These are phyloP conservation scores for Lophiostoma macrostomum DNA, from an alignment of 495 filamentous ascomycete genomes.

Conservation along the genomic window DNA sequence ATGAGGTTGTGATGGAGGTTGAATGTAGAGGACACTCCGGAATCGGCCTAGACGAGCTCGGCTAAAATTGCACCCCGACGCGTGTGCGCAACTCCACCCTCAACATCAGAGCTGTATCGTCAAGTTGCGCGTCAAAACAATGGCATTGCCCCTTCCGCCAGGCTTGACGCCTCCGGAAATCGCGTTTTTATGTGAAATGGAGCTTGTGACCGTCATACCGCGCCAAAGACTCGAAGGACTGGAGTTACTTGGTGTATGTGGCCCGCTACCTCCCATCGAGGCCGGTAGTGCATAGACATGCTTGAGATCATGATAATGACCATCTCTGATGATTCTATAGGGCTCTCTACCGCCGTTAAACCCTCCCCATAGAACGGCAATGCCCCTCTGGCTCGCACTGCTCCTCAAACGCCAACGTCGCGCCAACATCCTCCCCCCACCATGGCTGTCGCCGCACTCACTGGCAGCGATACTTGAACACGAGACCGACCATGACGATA, in stretches of 20 bases:
- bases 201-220: conserved; percentile 86
- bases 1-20: neutral
- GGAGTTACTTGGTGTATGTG: conserved; percentile 74
- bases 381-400: conserved; percentile 96
- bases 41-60: neutral
- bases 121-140: conserved; percentile 38
- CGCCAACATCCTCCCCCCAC: conserved; percentile 86
- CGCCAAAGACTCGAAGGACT: conserved; percentile 86
- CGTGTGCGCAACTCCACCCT: neutral
- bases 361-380: conserved; percentile 73
- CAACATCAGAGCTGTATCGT: conserved; percentile 21
- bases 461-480: conserved; percentile 71
- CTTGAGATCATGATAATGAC: neutral
- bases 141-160: conserved; percentile 80
- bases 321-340: conserved; percentile 54
- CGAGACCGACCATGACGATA: conserved; percentile 65
- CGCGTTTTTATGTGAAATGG: conserved; percentile 96
- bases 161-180: conserved; percentile 87
- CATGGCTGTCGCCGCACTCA: conserved; percentile 76
- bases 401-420: conserved; percentile 92
- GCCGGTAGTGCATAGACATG: neutral
- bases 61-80: conserved; percentile 19
- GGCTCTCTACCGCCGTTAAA: conserved; percentile 71
- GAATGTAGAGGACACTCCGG: neutral
- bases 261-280: neutral